phyloP scores from a whole-genome alignment of 1,284 basidiomycete genomes.

The Tylopilus orsonianus region DNA sequence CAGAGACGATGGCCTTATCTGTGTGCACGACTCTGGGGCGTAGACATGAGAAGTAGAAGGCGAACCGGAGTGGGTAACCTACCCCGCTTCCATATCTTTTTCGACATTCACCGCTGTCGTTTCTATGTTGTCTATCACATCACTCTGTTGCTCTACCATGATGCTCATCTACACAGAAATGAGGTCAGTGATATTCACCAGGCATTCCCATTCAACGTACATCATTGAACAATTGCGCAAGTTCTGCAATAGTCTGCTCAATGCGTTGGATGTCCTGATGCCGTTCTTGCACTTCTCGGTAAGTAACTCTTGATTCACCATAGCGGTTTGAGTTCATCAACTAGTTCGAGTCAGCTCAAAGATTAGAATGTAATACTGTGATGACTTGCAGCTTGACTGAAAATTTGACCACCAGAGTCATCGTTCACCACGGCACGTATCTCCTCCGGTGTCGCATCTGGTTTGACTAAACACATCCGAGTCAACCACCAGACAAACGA shows the following conservation, averaged over 20 bases:
- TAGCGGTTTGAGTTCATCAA: constrained; percentile 90
- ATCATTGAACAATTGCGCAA: constrained; percentile 96
- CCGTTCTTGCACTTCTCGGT: constrained; percentile 94
- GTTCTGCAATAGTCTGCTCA: constrained; percentile 88
- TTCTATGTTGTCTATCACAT: constrained; percentile 81
- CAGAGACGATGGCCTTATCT: constrained; percentile 83
- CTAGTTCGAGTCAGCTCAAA: constrained; percentile 39
- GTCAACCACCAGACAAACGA: constrained; percentile 1
- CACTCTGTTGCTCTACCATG: constrained; percentile 91
- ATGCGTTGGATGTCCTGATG: constrained; percentile 96
- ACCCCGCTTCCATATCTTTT: constrained; percentile 84
- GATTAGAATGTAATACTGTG: neutral
- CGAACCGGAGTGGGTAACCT: neutral
- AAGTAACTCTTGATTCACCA: constrained; percentile 87
- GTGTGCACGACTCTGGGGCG: constrained; percentile 69
- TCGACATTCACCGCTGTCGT: constrained; percentile 70
- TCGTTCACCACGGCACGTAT: constrained; percentile 85
- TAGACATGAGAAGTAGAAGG: constrained; percentile 7
- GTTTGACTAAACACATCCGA: constrained; percentile 68
- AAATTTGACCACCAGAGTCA: constrained; percentile 85
- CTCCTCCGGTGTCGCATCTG: constrained; percentile 92
- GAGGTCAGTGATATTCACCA: constrained; percentile 3
- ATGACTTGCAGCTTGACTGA: constrained; percentile 84
- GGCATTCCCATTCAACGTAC: constrained; percentile 40
- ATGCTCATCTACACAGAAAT: constrained; percentile 69